Percentiles rank a stretch among this genome's conserved stretches.
phyloP scores from a whole-genome alignment of 805 yeast species.

The Candida sithepensis region DNA sequence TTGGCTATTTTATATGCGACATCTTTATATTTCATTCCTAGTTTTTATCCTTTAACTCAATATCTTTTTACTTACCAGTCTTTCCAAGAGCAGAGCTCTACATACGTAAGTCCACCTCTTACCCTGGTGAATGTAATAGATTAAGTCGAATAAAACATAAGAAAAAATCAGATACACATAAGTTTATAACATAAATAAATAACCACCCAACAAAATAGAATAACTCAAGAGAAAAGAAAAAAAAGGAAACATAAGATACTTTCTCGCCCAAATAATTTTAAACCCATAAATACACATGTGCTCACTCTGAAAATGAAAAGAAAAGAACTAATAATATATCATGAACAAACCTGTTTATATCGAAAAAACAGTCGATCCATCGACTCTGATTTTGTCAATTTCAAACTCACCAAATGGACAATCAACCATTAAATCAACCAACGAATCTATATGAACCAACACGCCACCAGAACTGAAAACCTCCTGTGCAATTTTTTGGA shows the following conservation, averaged over 20 bases:
- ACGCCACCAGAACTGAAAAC: conserved; percentile 40
- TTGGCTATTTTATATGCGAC: neutral
- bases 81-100: neutral
- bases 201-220: too few species aligned
- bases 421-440: conserved; percentile 32
- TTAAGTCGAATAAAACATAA: too few species aligned
- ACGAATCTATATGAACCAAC: conserved; percentile 32
- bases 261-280: too few species aligned
- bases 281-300: too few species aligned
- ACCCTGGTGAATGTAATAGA: too few species aligned
- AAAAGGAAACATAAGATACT: neutral
- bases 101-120: neutral
- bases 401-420: conserved; percentile 34
- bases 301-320: neutral
- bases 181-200: too few species aligned
- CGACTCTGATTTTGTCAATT: conserved; percentile 25
- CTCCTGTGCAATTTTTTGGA: conserved; percentile 41
- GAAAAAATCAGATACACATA: too few species aligned
- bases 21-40: neutral
- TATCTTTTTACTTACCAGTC: neutral
- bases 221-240: neutral
- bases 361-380: conserved; percentile 25
- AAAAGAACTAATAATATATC: neutral
- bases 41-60: neutral
- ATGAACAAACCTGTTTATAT: too few species aligned